These are phyloP conservation scores for Lophium mytilinum DNA, from an alignment of 495 filamentous ascomycete genomes.

Conservation along the genomic window DNA sequence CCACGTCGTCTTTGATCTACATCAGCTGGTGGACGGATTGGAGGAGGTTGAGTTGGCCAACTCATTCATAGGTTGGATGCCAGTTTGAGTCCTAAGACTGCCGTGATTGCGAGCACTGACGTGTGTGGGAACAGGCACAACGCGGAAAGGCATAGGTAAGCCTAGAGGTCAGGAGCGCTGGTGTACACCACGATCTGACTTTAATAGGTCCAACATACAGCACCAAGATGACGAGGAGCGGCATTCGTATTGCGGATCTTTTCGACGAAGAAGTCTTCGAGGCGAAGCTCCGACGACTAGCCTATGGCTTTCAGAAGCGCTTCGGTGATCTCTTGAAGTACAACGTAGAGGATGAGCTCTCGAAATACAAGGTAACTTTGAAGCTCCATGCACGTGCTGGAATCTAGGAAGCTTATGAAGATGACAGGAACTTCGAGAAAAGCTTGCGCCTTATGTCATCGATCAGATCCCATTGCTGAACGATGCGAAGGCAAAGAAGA, in stretches of 20 bases:
- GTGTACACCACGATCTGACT: not conserved
- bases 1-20: slow-evolving; percentile 78
- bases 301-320: slow-evolving; percentile 56
- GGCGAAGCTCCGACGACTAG: slow-evolving; percentile 58
- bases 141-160: slow-evolving; percentile 57
- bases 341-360: slow-evolving; percentile 73
- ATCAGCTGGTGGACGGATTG: slow-evolving; percentile 72
- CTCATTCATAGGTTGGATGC: slow-evolving; percentile 23
- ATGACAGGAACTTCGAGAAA: slow-evolving; percentile 52
- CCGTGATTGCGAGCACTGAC: slow-evolving; percentile 12
- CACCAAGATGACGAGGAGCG: slow-evolving; percentile 69
- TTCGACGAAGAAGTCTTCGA: slow-evolving; percentile 68
- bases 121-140: slow-evolving; percentile 41
- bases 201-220: slow-evolving; percentile 56
- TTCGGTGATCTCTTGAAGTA: slow-evolving; percentile 70
- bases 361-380: slow-evolving; percentile 45
- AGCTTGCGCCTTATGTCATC: slow-evolving; percentile 59
- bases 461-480: slow-evolving; percentile 57
- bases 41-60: slow-evolving; percentile 66
- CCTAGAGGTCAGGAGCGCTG: not conserved
- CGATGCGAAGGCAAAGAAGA: slow-evolving; percentile 48
- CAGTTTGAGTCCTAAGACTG: not conserved
- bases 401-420: not conserved
- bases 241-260: slow-evolving; percentile 68
- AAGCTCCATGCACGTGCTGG: not conserved